Conservation (phyloP, 345 rosid genomes). For the Melastoma malabathricum region DNA sequence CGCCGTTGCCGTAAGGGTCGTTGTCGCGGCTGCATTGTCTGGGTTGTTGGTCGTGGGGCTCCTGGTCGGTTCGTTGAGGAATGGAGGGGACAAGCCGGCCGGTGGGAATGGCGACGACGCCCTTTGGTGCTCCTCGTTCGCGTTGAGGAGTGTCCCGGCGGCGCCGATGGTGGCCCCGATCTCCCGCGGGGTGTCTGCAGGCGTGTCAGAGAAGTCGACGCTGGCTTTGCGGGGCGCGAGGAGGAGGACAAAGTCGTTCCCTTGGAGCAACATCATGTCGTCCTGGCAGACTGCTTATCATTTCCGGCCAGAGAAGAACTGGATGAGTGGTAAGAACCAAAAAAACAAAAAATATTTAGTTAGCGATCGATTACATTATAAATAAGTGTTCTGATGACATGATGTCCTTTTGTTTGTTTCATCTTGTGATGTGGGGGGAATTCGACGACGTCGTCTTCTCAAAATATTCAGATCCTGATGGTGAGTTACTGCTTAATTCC, state of each 20-base stretch:
- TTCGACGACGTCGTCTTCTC: too few relatives aligned
- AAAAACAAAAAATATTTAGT: not conserved
- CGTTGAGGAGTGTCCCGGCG: not conserved
- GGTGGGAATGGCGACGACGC: too few relatives aligned
- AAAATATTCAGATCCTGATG: constrained; percentile 63
- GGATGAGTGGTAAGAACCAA: constrained; percentile 77
- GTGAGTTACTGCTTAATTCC: constrained; percentile 17
- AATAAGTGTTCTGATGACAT: not conserved
- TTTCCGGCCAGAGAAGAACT: constrained; percentile 83
- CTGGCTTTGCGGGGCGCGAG: not conserved
- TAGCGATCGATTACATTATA: not conserved
- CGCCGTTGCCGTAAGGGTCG: too few relatives aligned
- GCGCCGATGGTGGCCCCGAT: not conserved
- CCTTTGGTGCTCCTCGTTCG: too few relatives aligned
- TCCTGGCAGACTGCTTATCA: constrained; percentile 93
- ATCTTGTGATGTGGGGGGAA: too few relatives aligned
- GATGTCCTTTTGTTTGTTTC: too few relatives aligned
- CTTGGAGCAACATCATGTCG: constrained; percentile 75
- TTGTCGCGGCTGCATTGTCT: too few relatives aligned
- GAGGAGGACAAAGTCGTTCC: constrained; percentile 15
- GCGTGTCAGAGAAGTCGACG: constrained; percentile 72
- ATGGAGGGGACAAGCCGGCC: too few relatives aligned
- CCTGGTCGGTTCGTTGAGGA: too few relatives aligned
- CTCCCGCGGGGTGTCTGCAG: constrained; percentile 38
- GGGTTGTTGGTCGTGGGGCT: too few relatives aligned